Base-by-base conservation (phyloP, 441 rosid species). In the Adansonia rubrostipa region DNA sequence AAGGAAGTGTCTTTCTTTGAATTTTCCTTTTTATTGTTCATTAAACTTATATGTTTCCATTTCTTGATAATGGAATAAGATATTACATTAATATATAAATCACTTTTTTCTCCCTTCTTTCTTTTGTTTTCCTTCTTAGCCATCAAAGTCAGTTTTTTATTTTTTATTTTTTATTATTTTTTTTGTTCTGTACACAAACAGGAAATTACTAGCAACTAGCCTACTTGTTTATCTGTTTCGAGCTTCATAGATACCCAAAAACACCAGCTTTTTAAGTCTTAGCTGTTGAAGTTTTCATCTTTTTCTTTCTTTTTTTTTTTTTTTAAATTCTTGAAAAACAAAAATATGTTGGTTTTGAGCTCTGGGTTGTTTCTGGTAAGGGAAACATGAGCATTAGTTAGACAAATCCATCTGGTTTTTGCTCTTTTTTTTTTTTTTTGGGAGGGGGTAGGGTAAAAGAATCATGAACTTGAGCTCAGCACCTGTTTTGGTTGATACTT, bases 71-170 rank as follows among this genome's bases (percentile, higher is more conserved):
- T 61, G 65, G 40, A 58, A 61, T 61, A 19, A 58, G 62, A 58
- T 22, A 24, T 10, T 5, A 76, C 24, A 78, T 60, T 17, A 69
- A 64, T 74, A 74, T 45, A 14, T 63, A 51, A 4, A 61, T 17
- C 3, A 36, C 40, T 36, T 36, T 36, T 36, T 36, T 36, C 40
- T 36, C 4, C 40, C 40, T 28, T 28, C 36, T 3, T 36, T 36
- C 40, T 36, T 36, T 36, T 36, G 40, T 36, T 64, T 58, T 15
- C 61, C 3, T 71, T 6, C 24, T 9, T 45, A 15, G 22, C 73
- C 76, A n/a, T 74, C 66, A 74, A 76, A 83, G 73, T 71, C 40
- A 36, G 76, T 72, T 79, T 69, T 74, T 64, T 64, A 50, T 58
- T 10, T 60, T 45, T 78, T 9, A 9, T 7, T 61, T 58, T 3